Base-by-base conservation (phyloP, 495 filamentous ascomycete genomes). In the Acidiella bohemica region DNA sequence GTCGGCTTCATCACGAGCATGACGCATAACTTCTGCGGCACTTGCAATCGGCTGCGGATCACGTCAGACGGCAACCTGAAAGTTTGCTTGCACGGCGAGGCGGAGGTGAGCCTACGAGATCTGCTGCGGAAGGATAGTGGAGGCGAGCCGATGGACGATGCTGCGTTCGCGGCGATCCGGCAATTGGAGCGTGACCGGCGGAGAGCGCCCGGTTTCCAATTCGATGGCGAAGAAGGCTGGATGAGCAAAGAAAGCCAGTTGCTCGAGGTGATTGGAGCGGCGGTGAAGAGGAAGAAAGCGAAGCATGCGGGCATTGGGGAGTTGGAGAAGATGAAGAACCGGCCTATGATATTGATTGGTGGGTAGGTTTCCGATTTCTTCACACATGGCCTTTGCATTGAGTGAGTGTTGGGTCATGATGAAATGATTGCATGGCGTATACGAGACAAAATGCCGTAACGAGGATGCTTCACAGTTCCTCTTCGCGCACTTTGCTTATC, bases 271-370 rank as follows among this genome's bases (percentile, higher is more conserved):
- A 92, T 97, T 51, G 84, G 88, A 6, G 67, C 76, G 63, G 90
- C 90, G 2, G 90, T 97, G 8, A 92, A 92, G 56, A 67, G 83
- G 46, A 97, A 97, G 64, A 88, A 93, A 67, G 90, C 73, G 53
- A 93, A 88, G 56, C 90, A 96, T 63, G 92, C 92, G 10, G 92
- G 88, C 34, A 92, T 96, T 60, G 85, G 82, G 2, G 69, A 83
- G 53, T 58, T 97, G 51, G 80, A 93, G 64, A 84, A 94, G 55
- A 94, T 96, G 87, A 87, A 92, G 65, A 96, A 96, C 57, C 64
- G 90, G 53, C 92, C 90, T 12, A 96, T 97, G 90, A 97, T 97
- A 49, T 73, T 96, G 59, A 97, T 97, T 72, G 90, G 90, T 94
- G 90, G 90, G 88, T 97, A 75, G 78, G 58, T 55, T 61, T 34